Evolutionary conservation across 2,329 filamentous ascomycete species (phyloP), one percentile per base, ranked within the genome.

Genomic region (Colletotrichum tofieldiae): DNA sequence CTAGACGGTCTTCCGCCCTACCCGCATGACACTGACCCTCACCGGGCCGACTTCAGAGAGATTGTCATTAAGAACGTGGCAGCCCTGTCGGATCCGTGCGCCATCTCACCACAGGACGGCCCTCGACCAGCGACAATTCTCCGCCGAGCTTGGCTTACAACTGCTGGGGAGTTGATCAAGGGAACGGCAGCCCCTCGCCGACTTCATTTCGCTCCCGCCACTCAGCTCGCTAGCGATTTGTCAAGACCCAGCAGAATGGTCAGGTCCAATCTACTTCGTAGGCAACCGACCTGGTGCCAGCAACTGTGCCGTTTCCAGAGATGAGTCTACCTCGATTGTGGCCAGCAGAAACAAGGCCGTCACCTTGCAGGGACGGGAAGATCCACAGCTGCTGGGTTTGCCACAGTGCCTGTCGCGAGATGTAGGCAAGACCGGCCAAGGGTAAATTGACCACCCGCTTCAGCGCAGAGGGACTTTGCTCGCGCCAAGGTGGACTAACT

Each of bases 371-470:
- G n/a, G 32, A 49, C 58, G 47, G 29, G 29, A 62, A 51, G 32
- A 49, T 26, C 45, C 52, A 56, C 11, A 20, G 52, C 32, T 23
- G 52, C 32, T 56, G 32, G 32, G 20, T 23, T 6, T 29, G 59
- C n/a, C 43, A 47, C n/a, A 35, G 9, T 52, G 60, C 47, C 45
- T 26, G 60, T 41, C 47, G 52, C 47, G 37, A 52, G 39, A 47
- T 20, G 39, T 32, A 49, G 49, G 18, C 65, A 39, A 52, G 39
- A 43, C 56, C 59, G 32, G 51, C 39, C 16, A 41, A 69, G 26
- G 35, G 67, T 69, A 59, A 58, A 65, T 65, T 35, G 59, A 45
- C 35, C 23, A 43, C 35, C 67, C 60, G n/a, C 52, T 20, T 51
- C 56, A 23, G 14, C 29, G 18, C 29, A 37, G 55, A 26, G 39